Evolutionary conservation across 2,329 filamentous ascomycete species (phyloP).

Genomic region (Zopfia rhizophila): DNA sequence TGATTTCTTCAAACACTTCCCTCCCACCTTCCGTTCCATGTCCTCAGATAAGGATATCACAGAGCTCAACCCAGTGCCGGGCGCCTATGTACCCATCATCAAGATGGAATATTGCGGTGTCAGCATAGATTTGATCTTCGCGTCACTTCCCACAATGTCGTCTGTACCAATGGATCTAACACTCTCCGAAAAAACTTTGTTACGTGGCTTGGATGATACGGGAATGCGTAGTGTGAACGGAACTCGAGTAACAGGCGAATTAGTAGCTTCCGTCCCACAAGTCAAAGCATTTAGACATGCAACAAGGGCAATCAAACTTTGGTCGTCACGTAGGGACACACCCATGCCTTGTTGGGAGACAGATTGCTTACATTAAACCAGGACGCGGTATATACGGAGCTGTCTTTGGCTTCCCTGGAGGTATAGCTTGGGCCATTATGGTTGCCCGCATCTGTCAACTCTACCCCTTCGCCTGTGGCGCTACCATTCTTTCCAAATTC

Average conservation of each 20-base stretch:
- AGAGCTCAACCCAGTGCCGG: slow-evolving; percentile 84
- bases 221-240: slow-evolving; percentile 93
- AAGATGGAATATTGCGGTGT: slow-evolving; percentile 93
- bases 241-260: slow-evolving; percentile 92
- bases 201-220: slow-evolving; percentile 86
- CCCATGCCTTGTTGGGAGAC: background rate
- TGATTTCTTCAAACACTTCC: slow-evolving; percentile 93
- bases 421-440: slow-evolving; percentile 98
- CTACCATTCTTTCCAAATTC: slow-evolving; percentile 91
- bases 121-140: slow-evolving; percentile 88
- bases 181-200: slow-evolving; percentile 82
- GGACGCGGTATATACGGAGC: slow-evolving; percentile 92
- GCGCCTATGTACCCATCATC: slow-evolving; percentile 96
- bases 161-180: slow-evolving; percentile 69
- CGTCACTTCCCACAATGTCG: slow-evolving; percentile 53
- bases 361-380: slow-evolving; percentile 33
- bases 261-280: slow-evolving; percentile 88
- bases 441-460: slow-evolving; percentile 95
- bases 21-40: slow-evolving; percentile 79
- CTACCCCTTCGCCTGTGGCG: slow-evolving; percentile 90
- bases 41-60: slow-evolving; percentile 81
- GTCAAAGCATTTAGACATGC: slow-evolving; percentile 89
- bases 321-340: slow-evolving; percentile 76
- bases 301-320: slow-evolving; percentile 91
- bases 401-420: slow-evolving; percentile 94